Base-by-base conservation (phyloP, 1,139 yeast species). In the Sugiyamaella sp. region DNA sequence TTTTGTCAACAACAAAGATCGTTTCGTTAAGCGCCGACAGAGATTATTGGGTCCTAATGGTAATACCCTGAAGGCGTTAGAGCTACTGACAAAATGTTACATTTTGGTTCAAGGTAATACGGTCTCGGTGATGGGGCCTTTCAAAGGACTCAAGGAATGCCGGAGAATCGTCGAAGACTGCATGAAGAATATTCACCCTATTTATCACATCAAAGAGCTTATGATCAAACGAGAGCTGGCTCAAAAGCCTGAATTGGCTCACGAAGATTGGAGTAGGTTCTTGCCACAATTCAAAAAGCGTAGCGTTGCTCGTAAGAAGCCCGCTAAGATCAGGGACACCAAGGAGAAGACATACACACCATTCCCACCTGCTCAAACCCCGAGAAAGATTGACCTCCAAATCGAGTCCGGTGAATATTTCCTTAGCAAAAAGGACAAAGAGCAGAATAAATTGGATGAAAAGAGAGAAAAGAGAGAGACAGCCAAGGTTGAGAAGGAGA, bases 361-460 rank as follows among this genome's bases (percentile, higher is more conserved):
- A 68, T 95, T 95, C 90, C 99, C 99, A 74, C 99, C 99, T 63
- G 89, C 89, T 55, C 99, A 89, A 74, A 81, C 82, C 63, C 99
- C 98, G 68, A 86, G 99, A 78, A 91, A 93, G 87, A 79, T 95
- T 72, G 99, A 95, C 81, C 76, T 91, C 70, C 96, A 91, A 75
- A 90, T 95, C 73, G 99, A 93, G 74, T 85, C 95, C 77, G 99
- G 99, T 81, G 99, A 95, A 72, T 93, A 89, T 76, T 93, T 93
- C 82, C 79, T 93, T 74, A 89, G 89, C 57, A 87, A 89, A 74
- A 80, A 77, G 64, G 96, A 91, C 65, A 88, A 87, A 77, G 86
- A 83, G 58, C 75, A 77, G 62, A 85, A 81, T 72, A 83, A 85
- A 64, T 74, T 85, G 62, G 85, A 85, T 58, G 91, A 86, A 65